Evolutionary conservation across 2,329 filamentous ascomycete species (phyloP).

Genomic region (Epichloe glyceriae): DNA sequence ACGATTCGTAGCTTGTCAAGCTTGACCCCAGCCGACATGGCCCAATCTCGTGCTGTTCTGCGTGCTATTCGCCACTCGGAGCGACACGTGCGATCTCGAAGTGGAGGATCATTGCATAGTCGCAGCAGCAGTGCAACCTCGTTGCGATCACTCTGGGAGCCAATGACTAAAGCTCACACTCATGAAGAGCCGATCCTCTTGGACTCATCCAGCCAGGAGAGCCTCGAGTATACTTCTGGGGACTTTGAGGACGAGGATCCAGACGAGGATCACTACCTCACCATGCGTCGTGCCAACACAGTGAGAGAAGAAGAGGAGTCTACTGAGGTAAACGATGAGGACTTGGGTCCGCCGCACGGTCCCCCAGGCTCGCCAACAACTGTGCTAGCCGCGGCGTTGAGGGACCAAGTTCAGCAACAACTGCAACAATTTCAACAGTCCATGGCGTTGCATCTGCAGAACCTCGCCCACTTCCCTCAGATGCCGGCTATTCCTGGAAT

Average conservation of each 20-base stretch:
- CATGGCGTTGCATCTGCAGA: constrained; percentile 53
- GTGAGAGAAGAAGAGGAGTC: constrained; percentile 20
- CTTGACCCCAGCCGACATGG: constrained; percentile 58
- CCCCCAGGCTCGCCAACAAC: constrained; percentile 41
- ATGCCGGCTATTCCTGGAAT: constrained; percentile 45
- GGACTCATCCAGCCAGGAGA: constrained; percentile 26
- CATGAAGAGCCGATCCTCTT: constrained; percentile 25
- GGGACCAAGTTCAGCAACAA: constrained; percentile 60
- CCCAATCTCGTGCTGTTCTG: constrained; percentile 50
- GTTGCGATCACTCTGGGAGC: constrained; percentile 54
- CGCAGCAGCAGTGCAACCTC: constrained; percentile 55
- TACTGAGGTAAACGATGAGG: constrained; percentile 23
- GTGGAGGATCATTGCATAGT: constrained; percentile 46
- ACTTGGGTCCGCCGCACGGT: constrained; percentile 19
- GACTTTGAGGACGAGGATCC: constrained; percentile 30
- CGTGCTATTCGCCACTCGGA: constrained; percentile 49
- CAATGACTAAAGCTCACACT: constrained; percentile 23
- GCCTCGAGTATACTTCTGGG: constrained; percentile 32
- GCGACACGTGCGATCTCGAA: constrained; percentile 52
- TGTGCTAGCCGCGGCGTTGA: constrained; percentile 54
- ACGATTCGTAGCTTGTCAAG: constrained; percentile 56
- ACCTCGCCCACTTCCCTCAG: constrained; percentile 35
- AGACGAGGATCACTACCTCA: constrained; percentile 23
- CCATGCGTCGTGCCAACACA: constrained; percentile 22
- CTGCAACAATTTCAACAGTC: constrained; percentile 66